Evolutionary conservation across 1,284 basidiomycete genomes (phyloP).

Genomic region (Pseudozyma sp.): DNA sequence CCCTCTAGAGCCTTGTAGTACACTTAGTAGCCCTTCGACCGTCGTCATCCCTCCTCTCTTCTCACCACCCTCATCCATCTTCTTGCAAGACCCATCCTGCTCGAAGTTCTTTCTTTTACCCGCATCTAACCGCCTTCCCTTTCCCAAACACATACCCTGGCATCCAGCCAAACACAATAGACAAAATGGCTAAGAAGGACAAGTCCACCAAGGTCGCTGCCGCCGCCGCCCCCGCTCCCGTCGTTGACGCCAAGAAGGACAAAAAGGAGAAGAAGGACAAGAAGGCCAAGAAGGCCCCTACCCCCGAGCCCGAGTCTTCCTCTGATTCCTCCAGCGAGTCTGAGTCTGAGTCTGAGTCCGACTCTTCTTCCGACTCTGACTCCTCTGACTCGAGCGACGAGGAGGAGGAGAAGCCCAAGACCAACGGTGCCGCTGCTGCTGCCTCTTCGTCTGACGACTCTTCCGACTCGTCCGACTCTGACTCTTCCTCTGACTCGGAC

Average conservation of each 20-base stretch:
- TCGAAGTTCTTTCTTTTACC: constrained; percentile 15
- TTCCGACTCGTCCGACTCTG: constrained; percentile 16
- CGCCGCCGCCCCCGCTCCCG: constrained; percentile 24
- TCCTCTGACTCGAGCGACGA: constrained; percentile 24
- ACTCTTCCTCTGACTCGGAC: constrained; percentile 30
- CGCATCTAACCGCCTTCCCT: not conserved
- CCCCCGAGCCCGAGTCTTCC: constrained; percentile 39
- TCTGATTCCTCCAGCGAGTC: constrained; percentile 12
- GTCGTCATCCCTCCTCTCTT: constrained; percentile 3
- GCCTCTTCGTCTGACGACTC: constrained; percentile 11
- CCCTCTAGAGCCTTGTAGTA: too few species aligned
- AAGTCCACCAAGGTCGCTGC: constrained; percentile 24
- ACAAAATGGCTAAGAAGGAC: constrained; percentile 43
- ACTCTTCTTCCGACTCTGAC: constrained; percentile 3
- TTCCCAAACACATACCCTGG: not conserved
- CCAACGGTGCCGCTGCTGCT: constrained; percentile 5
- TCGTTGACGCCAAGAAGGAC: constrained; percentile 39
- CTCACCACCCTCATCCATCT: constrained; percentile 15
- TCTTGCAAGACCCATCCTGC: constrained; percentile 17
- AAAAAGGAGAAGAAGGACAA: constrained; percentile 50
- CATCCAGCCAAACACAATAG: constrained; percentile 11
- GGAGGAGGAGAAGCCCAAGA: constrained; percentile 5
- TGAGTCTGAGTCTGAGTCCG: constrained; percentile 6
- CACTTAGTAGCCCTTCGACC: not conserved
- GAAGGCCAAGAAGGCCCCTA: constrained; percentile 52